Evolutionary conservation across 768 basidiomycete genomes (phyloP), one percentile per base, ranked within the genome.

Genomic region (Boletus vermiculosoides): DNA sequence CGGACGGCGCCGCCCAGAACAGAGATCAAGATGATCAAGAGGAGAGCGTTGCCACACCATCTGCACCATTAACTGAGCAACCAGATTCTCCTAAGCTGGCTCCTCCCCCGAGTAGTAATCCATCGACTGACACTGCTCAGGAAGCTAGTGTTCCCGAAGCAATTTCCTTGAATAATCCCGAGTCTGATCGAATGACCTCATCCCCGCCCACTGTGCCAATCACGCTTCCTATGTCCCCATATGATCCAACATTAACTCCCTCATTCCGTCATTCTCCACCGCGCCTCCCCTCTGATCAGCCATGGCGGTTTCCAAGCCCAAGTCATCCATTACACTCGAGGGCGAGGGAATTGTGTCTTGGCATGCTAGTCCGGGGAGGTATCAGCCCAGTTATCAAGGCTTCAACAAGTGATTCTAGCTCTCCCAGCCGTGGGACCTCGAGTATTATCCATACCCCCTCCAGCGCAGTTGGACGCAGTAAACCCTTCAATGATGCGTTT

Each of bases 241-340:
- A 91, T 56, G 81, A 92, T 66, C 90, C 90, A 36, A 77, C 83
- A 15, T 74, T 81, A 34, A 90, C 90, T 0, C 90, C 90, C 0
- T 81, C 88, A 5, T 91, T 91, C 70, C 83, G 87, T 39, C 88
- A 91, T 70, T 89, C 87, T 11, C 86, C 88, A 18, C 81, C 85
- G 0, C 86, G 83, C 11, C 81, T 86, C 23, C 87, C 88, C 7
- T 88, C 85, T 18, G 86, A 89, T 63, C 89, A 90, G 57, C 90
- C 90, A 3, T 92, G 90, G 90, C 83, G 87, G 37, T 89, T 85
- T 66, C 83, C 87, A 9, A 91, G 88, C 63, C 88, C 88, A 12
- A 88, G 86, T 55, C 88, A 92, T 64, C 88, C 88, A 2, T 72
- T 90, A 41, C 86, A 90, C 69, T 85, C 83, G 18, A 78, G 73